A percentile compares a stretch with the other conserved stretches of the same genome.
phyloP scores from a whole-genome alignment of 257 asterid genomes.

The Nemophila menziesii region DNA sequence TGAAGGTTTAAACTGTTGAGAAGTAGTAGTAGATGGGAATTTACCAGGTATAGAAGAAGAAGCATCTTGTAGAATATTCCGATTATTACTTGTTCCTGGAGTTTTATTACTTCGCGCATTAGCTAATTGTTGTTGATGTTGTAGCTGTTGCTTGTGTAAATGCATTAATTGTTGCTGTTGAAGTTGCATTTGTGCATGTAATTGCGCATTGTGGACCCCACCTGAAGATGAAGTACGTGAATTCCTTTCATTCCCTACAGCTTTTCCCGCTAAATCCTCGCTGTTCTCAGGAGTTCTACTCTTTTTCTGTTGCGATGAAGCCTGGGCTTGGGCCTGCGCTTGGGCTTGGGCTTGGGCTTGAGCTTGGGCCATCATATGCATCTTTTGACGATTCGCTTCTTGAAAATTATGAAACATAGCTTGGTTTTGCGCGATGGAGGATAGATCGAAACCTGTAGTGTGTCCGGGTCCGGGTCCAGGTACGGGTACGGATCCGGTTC shows the following conservation, averaged over 20 bases:
- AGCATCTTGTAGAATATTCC: slow-evolving; percentile 44
- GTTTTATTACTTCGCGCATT: slow-evolving; percentile 45
- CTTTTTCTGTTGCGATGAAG: too few relatives aligned
- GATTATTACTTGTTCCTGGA: slow-evolving; percentile 34
- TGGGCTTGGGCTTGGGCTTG: slow-evolving; percentile 38
- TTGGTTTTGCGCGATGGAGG: slow-evolving; percentile 66
- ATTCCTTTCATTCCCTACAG: slow-evolving; percentile 28
- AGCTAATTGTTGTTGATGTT: slow-evolving; percentile 12
- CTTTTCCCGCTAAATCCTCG: slow-evolving; percentile 34
- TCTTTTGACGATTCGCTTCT: slow-evolving; percentile 55
- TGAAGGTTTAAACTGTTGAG: too few relatives aligned
- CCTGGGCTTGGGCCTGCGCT: slow-evolving; percentile 45
- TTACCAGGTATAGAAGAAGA: slow-evolving; percentile 38
- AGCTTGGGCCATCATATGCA: slow-evolving; percentile 56
- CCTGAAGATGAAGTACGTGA: slow-evolving; percentile 34
- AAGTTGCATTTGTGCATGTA: slow-evolving; percentile 38
- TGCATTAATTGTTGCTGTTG: slow-evolving; percentile 35
- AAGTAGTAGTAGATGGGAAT: slow-evolving; percentile 40
- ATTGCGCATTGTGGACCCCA: slow-evolving; percentile 35
- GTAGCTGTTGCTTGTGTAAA: slow-evolving; percentile 38
- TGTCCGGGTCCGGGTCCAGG: slow-evolving; percentile 41
- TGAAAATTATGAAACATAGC: slow-evolving; percentile 58
- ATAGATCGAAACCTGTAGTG: slow-evolving; percentile 37
- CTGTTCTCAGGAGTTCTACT: slow-evolving; percentile 46
- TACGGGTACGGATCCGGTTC: slow-evolving; percentile 38